These are phyloP conservation scores for Ogataea angusta DNA, from an alignment of 805 yeast species.

Conservation along the genomic window DNA sequence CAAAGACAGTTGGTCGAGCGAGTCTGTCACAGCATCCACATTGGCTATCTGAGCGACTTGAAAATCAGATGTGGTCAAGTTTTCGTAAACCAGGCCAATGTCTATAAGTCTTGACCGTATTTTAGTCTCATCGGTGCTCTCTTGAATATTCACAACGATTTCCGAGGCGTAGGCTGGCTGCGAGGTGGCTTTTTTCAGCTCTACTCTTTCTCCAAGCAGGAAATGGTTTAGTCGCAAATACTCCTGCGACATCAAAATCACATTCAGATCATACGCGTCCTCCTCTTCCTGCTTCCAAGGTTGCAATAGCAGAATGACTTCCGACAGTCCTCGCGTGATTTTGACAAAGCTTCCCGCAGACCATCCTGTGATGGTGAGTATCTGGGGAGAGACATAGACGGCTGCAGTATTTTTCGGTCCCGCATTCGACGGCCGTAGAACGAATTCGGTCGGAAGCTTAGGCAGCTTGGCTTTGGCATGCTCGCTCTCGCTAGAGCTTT, in stretches of 20 bases:
- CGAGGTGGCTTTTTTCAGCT: constrained; percentile 40
- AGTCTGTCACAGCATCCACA: not conserved
- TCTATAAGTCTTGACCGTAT: constrained; percentile 47
- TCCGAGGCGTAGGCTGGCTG: constrained; percentile 46
- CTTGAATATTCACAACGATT: constrained; percentile 12
- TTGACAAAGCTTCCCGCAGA: constrained; percentile 26
- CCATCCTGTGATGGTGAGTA: constrained; percentile 23
- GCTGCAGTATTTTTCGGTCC: constrained; percentile 15
- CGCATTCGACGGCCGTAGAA: constrained; percentile 25
- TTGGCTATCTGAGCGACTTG: constrained; percentile 10
- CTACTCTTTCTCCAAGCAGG: constrained; percentile 33
- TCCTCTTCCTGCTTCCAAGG: constrained; percentile 26
- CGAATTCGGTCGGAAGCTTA: constrained; percentile 28
- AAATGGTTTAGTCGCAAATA: constrained; percentile 22
- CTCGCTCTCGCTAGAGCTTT: constrained; percentile 11
- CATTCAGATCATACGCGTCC: constrained; percentile 23
- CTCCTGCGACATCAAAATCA: constrained; percentile 24
- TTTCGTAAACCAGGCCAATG: constrained; percentile 60
- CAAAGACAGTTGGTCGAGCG: constrained; percentile 4
- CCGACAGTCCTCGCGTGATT: constrained; percentile 25
- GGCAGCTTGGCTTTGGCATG: constrained; percentile 13
- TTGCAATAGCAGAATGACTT: constrained; percentile 16
- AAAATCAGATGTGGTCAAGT: constrained; percentile 26
- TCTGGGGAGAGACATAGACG: constrained; percentile 25
- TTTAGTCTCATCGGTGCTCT: constrained; percentile 24